A percentile compares a stretch with the other conserved stretches of the same genome.
phyloP scores from a whole-genome alignment of 177 flowering plant species.

The Vitis hybrid region DNA sequence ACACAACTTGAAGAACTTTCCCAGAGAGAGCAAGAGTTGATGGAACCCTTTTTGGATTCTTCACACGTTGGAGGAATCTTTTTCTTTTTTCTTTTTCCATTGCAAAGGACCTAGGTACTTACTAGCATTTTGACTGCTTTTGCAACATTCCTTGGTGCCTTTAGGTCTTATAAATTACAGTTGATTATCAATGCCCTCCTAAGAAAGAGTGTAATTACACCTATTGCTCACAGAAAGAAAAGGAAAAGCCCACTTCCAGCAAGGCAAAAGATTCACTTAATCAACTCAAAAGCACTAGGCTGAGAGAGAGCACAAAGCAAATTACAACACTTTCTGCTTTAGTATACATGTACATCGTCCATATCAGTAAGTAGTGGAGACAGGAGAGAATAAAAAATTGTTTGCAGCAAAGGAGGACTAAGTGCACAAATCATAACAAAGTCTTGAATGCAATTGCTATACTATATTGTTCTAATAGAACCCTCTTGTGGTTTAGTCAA shows the following conservation, averaged over 20 bases:
- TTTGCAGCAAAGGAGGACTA: constrained; percentile 27
- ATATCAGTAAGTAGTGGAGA: constrained; percentile 14
- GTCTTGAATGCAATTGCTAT: not conserved
- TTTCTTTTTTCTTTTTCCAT: not conserved
- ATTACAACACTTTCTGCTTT: not conserved
- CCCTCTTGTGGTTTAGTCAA: not conserved
- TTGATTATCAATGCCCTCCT: not conserved
- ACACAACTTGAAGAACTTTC: constrained; percentile 3
- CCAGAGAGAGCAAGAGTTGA: constrained; percentile 6
- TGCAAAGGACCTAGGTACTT: constrained; percentile 20
- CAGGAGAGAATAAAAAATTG: constrained; percentile 12
- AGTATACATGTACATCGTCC: constrained; percentile 2
- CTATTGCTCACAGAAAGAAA: not conserved
- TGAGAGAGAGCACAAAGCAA: not conserved
- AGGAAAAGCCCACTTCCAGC: not conserved
- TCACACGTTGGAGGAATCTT: constrained; percentile 18
- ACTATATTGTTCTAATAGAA: not conserved
- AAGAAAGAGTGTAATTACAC: not conserved
- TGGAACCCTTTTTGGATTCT: constrained; percentile 20
- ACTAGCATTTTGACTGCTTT: constrained; percentile 35
- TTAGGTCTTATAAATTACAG: not conserved
- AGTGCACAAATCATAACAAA: constrained; percentile 9
- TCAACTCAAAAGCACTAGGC: not conserved
- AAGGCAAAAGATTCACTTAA: constrained; percentile 15
- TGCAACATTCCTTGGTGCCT: constrained; percentile 18